Evolutionary conservation across 352 stramenopile species (phyloP).

Genomic region (Saprolegnia diclina): DNA sequence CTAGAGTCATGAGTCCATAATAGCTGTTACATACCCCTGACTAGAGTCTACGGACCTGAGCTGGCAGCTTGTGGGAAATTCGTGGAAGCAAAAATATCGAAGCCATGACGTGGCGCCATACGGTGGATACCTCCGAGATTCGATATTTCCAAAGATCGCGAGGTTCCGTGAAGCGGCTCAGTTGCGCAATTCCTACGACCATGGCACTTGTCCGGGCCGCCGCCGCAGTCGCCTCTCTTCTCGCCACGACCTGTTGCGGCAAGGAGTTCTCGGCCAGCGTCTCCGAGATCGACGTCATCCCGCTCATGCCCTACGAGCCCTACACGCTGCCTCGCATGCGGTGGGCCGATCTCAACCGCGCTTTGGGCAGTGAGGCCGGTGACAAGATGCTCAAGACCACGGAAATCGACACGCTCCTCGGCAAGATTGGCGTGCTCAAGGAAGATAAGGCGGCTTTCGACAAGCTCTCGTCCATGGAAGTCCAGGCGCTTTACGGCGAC

Average conservation of each 20-base stretch:
- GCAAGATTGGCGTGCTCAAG: conserved; percentile 23
- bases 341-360: conserved; percentile 22
- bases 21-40: no score
- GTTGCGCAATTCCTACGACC: background rate
- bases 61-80: no score
- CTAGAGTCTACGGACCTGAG: no score
- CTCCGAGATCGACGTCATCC: conserved; percentile 21
- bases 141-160: conserved; percentile 15
- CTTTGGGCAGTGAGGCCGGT: conserved; percentile 9
- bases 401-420: conserved; percentile 19
- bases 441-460: conserved; percentile 14
- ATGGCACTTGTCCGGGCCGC: background rate
- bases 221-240: background rate
- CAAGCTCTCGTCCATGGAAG: conserved; percentile 16
- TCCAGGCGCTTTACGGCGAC: conserved; percentile 22
- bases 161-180: background rate
- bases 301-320: conserved; percentile 11
- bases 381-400: conserved; percentile 22
- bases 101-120: background rate
- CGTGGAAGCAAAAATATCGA: no score
- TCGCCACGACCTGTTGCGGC: background rate
- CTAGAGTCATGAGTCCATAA: no score
- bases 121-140: background rate
- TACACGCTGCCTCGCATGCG: conserved; percentile 25
- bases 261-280: conserved; percentile 13